phyloP scores from a whole-genome alignment of 106 monocot species.

The Apostasia ramifera region DNA sequence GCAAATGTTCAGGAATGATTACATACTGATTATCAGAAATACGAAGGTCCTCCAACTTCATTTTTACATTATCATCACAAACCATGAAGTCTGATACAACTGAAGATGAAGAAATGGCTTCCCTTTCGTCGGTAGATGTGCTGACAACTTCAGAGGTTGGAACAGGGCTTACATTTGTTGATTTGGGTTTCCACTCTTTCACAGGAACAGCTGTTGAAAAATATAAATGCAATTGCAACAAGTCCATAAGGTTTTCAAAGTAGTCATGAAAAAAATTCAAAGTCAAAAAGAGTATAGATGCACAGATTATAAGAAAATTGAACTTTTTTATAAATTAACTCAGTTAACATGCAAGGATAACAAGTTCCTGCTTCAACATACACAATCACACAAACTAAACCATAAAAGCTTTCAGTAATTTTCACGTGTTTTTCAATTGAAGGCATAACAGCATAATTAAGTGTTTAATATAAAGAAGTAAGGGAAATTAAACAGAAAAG shows the following conservation, averaged over 20 bases:
- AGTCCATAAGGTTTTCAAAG: not conserved
- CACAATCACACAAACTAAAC: too few relatives aligned
- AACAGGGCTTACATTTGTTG: slow-evolving; percentile 26
- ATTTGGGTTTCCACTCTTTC: slow-evolving; percentile 93
- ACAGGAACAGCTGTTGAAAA: slow-evolving; percentile 42
- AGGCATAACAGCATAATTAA: too few relatives aligned
- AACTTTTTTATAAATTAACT: too few relatives aligned
- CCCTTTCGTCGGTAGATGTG: slow-evolving; percentile 13
- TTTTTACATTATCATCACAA: slow-evolving; percentile 19
- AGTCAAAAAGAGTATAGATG: too few relatives aligned
- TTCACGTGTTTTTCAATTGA: too few relatives aligned
- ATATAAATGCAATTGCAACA: not conserved
- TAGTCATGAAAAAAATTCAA: not conserved
- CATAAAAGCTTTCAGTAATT: too few relatives aligned
- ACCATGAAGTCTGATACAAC: slow-evolving; percentile 14
- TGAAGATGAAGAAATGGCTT: slow-evolving; percentile 12
- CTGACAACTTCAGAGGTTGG: slow-evolving; percentile 17
- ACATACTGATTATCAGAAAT: slow-evolving; percentile 67
- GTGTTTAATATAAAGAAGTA: too few relatives aligned
- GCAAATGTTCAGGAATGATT: slow-evolving; percentile 87
- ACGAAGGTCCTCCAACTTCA: slow-evolving; percentile 49
- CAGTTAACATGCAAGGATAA: too few relatives aligned
- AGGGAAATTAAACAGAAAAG: too few relatives aligned
- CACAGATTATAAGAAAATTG: too few relatives aligned
- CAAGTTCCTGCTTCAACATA: too few relatives aligned